Percentiles rank a stretch among this genome's conserved stretches.
phyloP scores from a whole-genome alignment of 2,329 filamentous ascomycete genomes.

The Cadophora malorum region DNA sequence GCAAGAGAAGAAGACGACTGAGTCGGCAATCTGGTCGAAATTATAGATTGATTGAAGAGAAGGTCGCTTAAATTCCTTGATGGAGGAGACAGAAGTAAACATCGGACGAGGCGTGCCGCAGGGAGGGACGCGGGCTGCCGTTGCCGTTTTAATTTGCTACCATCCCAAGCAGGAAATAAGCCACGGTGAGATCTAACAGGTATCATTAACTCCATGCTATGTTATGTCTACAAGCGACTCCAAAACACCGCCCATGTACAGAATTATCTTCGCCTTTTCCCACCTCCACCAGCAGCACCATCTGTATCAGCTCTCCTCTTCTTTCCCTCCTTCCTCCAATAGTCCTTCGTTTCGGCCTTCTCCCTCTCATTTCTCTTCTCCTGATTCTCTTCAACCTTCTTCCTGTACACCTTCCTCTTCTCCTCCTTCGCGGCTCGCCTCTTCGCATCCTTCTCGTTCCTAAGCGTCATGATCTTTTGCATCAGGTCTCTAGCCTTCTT shows the following conservation, averaged over 20 bases:
- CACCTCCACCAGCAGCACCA: slow-evolving; percentile 54
- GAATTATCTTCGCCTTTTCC: slow-evolving; percentile 40
- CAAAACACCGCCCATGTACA: slow-evolving; percentile 18
- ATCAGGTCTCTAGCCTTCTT: slow-evolving; percentile 86
- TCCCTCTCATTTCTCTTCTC: slow-evolving; percentile 88
- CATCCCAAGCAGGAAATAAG: not conserved
- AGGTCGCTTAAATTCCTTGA: not conserved
- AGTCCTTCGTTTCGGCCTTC: slow-evolving; percentile 91
- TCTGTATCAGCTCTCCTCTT: slow-evolving; percentile 67
- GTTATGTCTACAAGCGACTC: slow-evolving; percentile 17
- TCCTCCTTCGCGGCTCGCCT: slow-evolving; percentile 86
- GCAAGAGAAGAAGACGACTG: too few relatives aligned
- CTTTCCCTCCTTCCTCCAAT: slow-evolving; percentile 89
- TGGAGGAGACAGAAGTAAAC: not conserved
- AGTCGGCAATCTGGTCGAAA: too few relatives aligned
- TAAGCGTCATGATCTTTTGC: slow-evolving; percentile 88
- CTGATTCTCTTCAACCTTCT: slow-evolving; percentile 79
- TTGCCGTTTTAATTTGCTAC: not conserved
- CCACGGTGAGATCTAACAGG: not conserved
- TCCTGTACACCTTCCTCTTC: slow-evolving; percentile 78
- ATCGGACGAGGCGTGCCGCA: not conserved
- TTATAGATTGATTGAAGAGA: too few relatives aligned
- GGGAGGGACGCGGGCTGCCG: not conserved
- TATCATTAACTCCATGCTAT: slow-evolving; percentile 23
- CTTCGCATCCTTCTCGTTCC: slow-evolving; percentile 90